Percentiles rank a stretch among this genome's conserved stretches.
phyloP scores from a whole-genome alignment of 805 yeast species.

The Starmerella bombicola region DNA sequence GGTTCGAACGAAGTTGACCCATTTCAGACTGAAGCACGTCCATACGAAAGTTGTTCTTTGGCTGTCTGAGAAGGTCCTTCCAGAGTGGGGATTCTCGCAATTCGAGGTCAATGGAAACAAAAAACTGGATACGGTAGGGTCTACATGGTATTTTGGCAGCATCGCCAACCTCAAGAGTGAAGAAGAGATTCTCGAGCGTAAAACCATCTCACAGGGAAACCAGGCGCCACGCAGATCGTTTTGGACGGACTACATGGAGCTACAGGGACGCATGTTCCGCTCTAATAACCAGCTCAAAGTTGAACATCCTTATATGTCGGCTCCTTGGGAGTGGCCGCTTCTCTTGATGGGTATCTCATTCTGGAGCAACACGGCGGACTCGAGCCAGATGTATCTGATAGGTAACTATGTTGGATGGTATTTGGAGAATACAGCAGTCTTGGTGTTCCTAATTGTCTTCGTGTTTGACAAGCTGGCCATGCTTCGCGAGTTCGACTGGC shows the following conservation, averaged over 20 bases:
- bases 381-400: constrained; percentile 71
- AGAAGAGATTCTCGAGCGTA: constrained; percentile 47
- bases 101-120: constrained; percentile 94
- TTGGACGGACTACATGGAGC: constrained; percentile 76
- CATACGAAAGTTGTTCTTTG: constrained; percentile 72
- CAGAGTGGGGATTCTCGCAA: constrained; percentile 90
- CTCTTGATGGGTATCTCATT: constrained; percentile 84
- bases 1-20: constrained; percentile 57
- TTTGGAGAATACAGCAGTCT: constrained; percentile 22
- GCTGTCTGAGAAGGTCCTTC: constrained; percentile 64
- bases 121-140: constrained; percentile 51
- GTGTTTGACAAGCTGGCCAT: constrained; percentile 64
- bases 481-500: constrained; percentile 51
- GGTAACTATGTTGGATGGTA: constrained; percentile 69
- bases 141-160: constrained; percentile 63
- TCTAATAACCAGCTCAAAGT: constrained; percentile 79
- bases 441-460: constrained; percentile 50
- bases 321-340: constrained; percentile 85
- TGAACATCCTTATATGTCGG: constrained; percentile 91
- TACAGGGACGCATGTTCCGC: constrained; percentile 78
- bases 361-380: constrained; percentile 60
- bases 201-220: constrained; percentile 7
- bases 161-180: constrained; percentile 42
- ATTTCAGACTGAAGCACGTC: constrained; percentile 61
- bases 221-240: constrained; percentile 38